A percentile compares a stretch with the other conserved stretches of the same genome.
Evolutionary conservation across 768 basidiomycete species (phyloP).

Genomic region (Panus rudis): DNA sequence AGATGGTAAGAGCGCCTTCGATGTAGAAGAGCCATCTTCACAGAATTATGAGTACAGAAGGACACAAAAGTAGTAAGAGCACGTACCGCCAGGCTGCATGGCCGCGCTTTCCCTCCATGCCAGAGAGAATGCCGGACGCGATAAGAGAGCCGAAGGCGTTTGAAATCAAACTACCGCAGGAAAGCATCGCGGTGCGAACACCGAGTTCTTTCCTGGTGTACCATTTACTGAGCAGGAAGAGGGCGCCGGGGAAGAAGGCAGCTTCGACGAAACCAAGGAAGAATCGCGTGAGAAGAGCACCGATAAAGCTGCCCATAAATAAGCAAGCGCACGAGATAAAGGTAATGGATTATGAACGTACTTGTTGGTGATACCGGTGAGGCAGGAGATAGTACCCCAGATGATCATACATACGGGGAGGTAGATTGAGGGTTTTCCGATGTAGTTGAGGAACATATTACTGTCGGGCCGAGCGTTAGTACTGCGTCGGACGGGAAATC

Average conservation of each 20-base stretch:
- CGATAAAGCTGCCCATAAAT: constrained; percentile 35
- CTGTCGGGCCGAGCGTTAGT: constrained; percentile 27
- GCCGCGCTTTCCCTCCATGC: constrained; percentile 65
- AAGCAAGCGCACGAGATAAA: not conserved
- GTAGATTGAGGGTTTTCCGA: constrained; percentile 64
- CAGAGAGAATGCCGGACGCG: constrained; percentile 66
- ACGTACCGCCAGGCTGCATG: constrained; percentile 66
- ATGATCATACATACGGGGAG: constrained; percentile 60
- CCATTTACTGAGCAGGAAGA: constrained; percentile 63
- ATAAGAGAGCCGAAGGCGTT: constrained; percentile 81
- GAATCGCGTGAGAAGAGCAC: constrained; percentile 63
- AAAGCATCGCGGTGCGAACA: constrained; percentile 57
- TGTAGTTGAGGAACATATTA: constrained; percentile 62
- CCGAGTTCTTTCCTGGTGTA: constrained; percentile 70
- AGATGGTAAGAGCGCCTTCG: constrained; percentile 54
- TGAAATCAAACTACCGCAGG: constrained; percentile 67
- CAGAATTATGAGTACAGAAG: constrained; percentile 1
- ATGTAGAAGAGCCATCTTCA: constrained; percentile 68
- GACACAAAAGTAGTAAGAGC: constrained; percentile 4
- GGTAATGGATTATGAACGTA: constrained; percentile 12
- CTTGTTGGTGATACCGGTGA: constrained; percentile 30
- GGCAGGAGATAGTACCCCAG: constrained; percentile 51
- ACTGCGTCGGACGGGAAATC: not conserved
- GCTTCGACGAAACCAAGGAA: constrained; percentile 58
- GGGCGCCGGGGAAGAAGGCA: constrained; percentile 63